Conservation (phyloP, 2,329 filamentous ascomycete species). For the Fusarium fujikuroi region DNA sequence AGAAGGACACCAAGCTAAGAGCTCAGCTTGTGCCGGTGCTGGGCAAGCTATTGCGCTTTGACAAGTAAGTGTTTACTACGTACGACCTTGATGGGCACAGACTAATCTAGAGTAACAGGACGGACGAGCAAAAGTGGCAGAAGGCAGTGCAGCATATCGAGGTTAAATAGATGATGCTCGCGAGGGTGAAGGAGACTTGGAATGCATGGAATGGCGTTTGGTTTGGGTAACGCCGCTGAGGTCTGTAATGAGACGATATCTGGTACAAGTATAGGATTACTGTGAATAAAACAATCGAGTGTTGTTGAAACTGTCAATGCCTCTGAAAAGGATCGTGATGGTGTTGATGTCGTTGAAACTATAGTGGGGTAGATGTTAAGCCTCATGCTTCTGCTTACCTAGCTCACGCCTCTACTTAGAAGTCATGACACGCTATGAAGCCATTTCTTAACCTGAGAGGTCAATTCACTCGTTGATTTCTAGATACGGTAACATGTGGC, state of each 20-base stretch:
- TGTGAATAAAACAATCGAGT: constrained; percentile 8
- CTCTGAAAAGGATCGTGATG: not conserved
- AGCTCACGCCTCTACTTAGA: constrained; percentile 12
- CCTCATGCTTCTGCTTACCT: constrained; percentile 9
- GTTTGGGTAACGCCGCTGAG: constrained; percentile 14
- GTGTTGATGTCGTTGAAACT: constrained; percentile 11
- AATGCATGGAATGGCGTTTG: constrained; percentile 30
- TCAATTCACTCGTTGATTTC: not conserved
- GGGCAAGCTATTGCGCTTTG: constrained; percentile 79
- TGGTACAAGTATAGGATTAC: constrained; percentile 33
- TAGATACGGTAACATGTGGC: not conserved
- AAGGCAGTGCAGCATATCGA: constrained; percentile 72
- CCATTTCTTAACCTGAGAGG: not conserved
- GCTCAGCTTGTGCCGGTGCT: constrained; percentile 81
- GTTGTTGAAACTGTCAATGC: not conserved
- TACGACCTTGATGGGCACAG: not conserved
- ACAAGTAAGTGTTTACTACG: constrained; percentile 67
- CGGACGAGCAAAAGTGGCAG: constrained; percentile 88
- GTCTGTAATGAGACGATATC: constrained; percentile 1
- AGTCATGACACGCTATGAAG: constrained; percentile 8
- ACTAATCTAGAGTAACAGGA: constrained; percentile 45
- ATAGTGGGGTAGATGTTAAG: constrained; percentile 6
- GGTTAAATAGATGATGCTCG: constrained; percentile 43
- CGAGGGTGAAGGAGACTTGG: not conserved
- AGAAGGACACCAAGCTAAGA: constrained; percentile 80